Evolutionary conservation across 2,329 filamentous ascomycete genomes (phyloP).

Genomic region (Pseudocercospora fijiensis): DNA sequence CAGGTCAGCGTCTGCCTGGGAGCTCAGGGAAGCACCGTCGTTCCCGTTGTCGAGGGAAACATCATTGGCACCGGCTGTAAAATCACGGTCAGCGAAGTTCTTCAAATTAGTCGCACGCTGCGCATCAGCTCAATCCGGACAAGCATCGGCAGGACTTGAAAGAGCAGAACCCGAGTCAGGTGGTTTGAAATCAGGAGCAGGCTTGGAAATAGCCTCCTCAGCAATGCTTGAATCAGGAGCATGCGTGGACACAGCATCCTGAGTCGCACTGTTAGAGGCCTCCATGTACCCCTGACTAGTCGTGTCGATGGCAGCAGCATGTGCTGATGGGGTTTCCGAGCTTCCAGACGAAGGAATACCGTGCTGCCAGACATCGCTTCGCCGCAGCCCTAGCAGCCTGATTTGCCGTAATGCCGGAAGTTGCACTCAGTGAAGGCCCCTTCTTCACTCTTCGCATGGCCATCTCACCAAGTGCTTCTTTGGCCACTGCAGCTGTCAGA

Average conservation of each 20-base stretch:
- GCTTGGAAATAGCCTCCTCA: no score
- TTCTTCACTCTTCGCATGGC: not conserved
- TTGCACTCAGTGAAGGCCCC: not conserved
- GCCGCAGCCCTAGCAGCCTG: conserved; percentile 43
- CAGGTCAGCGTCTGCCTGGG: not conserved
- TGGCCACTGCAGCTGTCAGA: not conserved
- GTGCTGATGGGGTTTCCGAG: conserved; percentile 21
- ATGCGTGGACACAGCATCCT: no score
- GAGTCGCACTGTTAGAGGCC: no score
- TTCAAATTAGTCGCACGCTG: not conserved
- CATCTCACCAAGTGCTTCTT: conserved; percentile 3
- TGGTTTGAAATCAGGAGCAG: not conserved
- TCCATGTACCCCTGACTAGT: not conserved
- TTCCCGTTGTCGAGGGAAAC: no score
- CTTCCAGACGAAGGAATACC: not conserved
- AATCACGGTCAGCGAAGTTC: not conserved
- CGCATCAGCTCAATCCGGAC: not conserved
- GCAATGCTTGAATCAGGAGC: no score
- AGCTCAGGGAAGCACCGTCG: not conserved
- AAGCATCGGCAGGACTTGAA: not conserved
- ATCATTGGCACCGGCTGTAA: not conserved
- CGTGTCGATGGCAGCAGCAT: conserved; percentile 47
- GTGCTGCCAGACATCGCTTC: conserved; percentile 39
- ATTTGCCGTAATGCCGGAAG: conserved; percentile 6
- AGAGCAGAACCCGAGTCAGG: not conserved